These are phyloP conservation scores for Melocanna baccifera DNA, from an alignment of 176 grass and related monocot species.

Conservation along the genomic window DNA sequence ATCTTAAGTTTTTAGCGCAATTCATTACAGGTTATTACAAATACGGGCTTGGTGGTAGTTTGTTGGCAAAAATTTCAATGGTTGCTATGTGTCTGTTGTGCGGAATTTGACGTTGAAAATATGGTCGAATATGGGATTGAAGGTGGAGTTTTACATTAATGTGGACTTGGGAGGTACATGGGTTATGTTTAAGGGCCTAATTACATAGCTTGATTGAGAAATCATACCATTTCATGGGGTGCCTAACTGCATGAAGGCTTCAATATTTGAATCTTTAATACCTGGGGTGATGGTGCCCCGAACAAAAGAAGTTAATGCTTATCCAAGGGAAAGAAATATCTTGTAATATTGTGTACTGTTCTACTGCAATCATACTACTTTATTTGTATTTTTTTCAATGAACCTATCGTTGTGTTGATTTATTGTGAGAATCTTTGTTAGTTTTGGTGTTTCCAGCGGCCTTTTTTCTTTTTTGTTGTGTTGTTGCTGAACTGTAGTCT, in stretches of 20 bases:
- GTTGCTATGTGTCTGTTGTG: neutral
- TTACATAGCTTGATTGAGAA: neutral
- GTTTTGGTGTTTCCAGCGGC: no score
- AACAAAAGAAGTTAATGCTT: no score
- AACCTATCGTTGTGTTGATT: no score
- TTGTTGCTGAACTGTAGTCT: no score
- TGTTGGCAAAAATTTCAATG: neutral
- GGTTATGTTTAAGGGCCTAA: neutral
- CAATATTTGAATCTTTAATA: no score
- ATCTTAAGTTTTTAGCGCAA: neutral
- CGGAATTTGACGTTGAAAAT: neutral
- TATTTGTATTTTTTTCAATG: no score
- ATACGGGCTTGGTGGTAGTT: neutral
- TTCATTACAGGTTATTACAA: neutral
- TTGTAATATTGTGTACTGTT: no score
- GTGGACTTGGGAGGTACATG: neutral
- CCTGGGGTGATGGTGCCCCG: no score
- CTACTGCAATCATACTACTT: no score
- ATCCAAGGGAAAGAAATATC: no score
- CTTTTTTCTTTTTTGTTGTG: no score
- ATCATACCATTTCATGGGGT: neutral
- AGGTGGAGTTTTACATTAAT: neutral
- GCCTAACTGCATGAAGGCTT: neutral
- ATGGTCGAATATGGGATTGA: neutral
- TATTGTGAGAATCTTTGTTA: no score